Evolutionary conservation across 2,329 filamentous ascomycete genomes (phyloP).

Genomic region (Arachnopeziza araneosa): DNA sequence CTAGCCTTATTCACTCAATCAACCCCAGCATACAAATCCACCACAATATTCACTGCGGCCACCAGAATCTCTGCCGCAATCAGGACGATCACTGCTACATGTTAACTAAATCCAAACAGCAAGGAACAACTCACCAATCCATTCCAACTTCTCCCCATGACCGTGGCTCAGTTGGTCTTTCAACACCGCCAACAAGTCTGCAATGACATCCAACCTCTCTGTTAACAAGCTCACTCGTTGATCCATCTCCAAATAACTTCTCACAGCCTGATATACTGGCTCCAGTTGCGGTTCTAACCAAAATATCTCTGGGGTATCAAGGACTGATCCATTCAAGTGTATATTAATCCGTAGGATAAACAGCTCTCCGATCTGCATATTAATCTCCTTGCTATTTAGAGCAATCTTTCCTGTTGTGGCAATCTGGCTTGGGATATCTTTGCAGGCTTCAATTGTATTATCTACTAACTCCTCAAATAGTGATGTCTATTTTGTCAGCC

Average conservation of each 20-base stretch:
- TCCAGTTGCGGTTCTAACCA: conserved; percentile 98
- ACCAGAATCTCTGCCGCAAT: conserved; percentile 95
- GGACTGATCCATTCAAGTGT: conserved; percentile 91
- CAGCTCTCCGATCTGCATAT: conserved; percentile 98
- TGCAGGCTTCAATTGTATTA: conserved; percentile 87
- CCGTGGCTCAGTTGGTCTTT: conserved; percentile 95
- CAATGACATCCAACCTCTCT: conserved; percentile 87
- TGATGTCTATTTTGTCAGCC: conserved; percentile 57
- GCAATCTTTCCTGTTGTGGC: conserved; percentile 88
- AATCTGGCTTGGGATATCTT: conserved; percentile 89
- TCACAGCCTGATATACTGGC: conserved; percentile 90
- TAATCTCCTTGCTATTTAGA: conserved; percentile 83
- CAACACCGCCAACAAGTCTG: conserved; percentile 83
- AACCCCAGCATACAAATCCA: conserved; percentile 76
- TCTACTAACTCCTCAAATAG: conserved; percentile 94
- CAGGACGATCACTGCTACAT: conserved; percentile 71
- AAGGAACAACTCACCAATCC: conserved; percentile 63
- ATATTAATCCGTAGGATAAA: conserved; percentile 98
- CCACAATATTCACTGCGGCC: conserved; percentile 88
- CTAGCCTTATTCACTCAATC: conserved; percentile 35
- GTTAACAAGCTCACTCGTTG: conserved; percentile 86
- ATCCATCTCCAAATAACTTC: conserved; percentile 97
- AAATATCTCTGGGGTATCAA: conserved; percentile 95
- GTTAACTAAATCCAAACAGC: conserved; percentile 10
- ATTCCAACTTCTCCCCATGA: conserved; percentile 83